Conservation (phyloP, 768 basidiomycete species). For the Stropharia rugosoannulata region DNA sequence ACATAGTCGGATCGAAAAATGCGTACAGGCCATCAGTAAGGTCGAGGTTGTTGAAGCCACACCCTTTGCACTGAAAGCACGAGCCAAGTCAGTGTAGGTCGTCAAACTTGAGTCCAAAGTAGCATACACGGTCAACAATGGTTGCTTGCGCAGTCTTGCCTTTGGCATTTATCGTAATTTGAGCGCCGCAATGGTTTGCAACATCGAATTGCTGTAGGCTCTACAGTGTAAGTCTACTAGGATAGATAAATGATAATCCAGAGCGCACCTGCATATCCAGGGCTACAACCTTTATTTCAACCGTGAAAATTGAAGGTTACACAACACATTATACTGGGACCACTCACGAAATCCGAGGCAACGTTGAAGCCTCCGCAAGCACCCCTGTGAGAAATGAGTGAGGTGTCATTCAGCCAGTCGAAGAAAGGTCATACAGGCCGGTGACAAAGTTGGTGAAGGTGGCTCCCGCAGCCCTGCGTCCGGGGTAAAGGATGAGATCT, state of each 20-base stretch:
- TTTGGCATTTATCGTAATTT: not conserved
- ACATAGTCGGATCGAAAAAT: not conserved
- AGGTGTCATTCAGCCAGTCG: no score
- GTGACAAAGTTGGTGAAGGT: not conserved
- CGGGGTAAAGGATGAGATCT: not conserved
- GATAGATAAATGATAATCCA: not conserved
- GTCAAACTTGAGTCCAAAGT: no score
- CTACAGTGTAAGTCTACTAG: not conserved
- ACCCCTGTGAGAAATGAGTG: not conserved
- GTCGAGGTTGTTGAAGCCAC: conserved; percentile 1
- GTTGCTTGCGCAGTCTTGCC: not conserved
- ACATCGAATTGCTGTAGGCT: not conserved
- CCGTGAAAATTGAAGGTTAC: no score
- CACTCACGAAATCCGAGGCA: not conserved
- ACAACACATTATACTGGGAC: not conserved
- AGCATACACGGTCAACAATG: not conserved
- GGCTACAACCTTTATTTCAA: not conserved
- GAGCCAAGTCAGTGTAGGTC: not conserved
- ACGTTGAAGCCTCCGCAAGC: conserved; percentile 1
- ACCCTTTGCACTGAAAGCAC: not conserved
- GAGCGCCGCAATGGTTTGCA: not conserved
- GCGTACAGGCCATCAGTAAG: not conserved
- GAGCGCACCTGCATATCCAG: not conserved
- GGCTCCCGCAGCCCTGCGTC: not conserved
- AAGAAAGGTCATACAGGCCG: not conserved